Evolutionary conservation across 805 yeast genomes (phyloP).

Genomic region (Scheffersomyces ergatensis): DNA sequence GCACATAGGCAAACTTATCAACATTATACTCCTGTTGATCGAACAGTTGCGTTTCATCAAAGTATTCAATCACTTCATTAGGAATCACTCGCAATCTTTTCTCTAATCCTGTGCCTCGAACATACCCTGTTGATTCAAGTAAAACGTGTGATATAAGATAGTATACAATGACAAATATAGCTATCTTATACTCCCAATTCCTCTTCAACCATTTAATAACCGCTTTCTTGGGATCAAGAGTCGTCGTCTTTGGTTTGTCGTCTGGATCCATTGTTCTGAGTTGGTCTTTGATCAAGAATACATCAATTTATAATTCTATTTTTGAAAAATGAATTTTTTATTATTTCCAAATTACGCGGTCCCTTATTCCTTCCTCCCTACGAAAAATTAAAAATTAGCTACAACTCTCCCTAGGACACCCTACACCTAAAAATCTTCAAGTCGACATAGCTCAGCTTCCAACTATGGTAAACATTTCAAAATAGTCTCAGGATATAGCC

Average conservation of each 20-base stretch:
- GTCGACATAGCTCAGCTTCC: too few relatives aligned
- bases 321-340: too few relatives aligned
- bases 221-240: too few relatives aligned
- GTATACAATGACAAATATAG: slow-evolving; percentile 16
- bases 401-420: too few relatives aligned
- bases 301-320: too few relatives aligned
- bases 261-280: too few relatives aligned
- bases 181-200: slow-evolving; percentile 25
- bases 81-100: slow-evolving; percentile 20
- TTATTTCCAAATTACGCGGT: too few relatives aligned
- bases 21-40: slow-evolving; percentile 4
- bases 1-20: slow-evolving; percentile 50
- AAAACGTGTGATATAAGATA: slow-evolving; percentile 16
- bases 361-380: too few relatives aligned
- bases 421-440: not conserved
- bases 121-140: slow-evolving; percentile 10
- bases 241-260: too few relatives aligned
- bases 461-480: too few relatives aligned
- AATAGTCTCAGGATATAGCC: not conserved
- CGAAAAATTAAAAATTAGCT: too few relatives aligned
- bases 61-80: slow-evolving; percentile 16
- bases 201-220: not conserved
- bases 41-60: slow-evolving; percentile 5
- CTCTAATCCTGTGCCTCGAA: slow-evolving; percentile 11
- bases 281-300: too few relatives aligned